Base-by-base conservation (phyloP, 2,329 filamentous ascomycete species). In the Aphanocladium album region DNA sequence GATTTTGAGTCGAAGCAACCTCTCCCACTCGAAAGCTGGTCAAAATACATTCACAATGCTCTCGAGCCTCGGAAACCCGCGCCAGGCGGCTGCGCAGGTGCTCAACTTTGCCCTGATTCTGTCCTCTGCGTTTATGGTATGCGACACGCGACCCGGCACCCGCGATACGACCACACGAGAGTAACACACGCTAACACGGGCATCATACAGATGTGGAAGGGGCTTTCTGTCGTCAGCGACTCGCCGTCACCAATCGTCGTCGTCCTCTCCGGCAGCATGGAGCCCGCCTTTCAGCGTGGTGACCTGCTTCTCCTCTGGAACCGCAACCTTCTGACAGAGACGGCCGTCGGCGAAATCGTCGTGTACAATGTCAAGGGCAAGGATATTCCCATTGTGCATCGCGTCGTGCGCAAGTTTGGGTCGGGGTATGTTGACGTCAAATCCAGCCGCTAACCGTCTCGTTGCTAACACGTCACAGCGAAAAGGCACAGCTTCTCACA, bases 301-400 rank as follows among this genome's bases (percentile, higher is more conserved):
- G 89, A 93, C 69, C 77, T 92, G 7, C 79, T 92, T 3, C 85
- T 92, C 68, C 78, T 93, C 8, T 92, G 89, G 89, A 93, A 93
- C 72, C 79, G 89, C 61, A 85, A 87, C 67, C 60, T 85, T 6
- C 50, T 80, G n/a, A 73, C 76, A 58, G 82, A 85, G 64, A 83
- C 81, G 2, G 77, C 78, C 47, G 81, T 84, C 17, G 81, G 81
- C 63, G 80, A 83, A 66, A 72, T 86, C n/a, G 83, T 86, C 9
- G 83, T 86, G 11, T 86, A 86, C 76, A 96, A 96, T 71, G 89
- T 96, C 58, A 84, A 86, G 73, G 92, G 89, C 61, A 99, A 98
- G 80, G 90, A 96, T 66, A 98, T 99, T 65, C 95, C 95, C 33
- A 99, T 99, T 75, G 95, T 99, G 66, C 95, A 99, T 78, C 82